phyloP scores from a whole-genome alignment of 495 filamentous ascomycete species.

The Pseudoneurospora amorphoporcata region DNA sequence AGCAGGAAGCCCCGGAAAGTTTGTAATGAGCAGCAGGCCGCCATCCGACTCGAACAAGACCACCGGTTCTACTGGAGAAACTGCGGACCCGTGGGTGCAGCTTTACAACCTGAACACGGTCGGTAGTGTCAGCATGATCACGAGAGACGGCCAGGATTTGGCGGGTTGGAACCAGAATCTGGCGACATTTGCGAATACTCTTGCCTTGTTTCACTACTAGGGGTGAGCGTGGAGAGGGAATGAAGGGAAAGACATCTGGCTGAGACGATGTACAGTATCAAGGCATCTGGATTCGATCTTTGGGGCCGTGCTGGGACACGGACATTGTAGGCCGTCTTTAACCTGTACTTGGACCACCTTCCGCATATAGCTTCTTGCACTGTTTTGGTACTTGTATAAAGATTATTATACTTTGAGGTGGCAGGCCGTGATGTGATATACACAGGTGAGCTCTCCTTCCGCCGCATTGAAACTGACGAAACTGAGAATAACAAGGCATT shows the following conservation, averaged over 20 bases:
- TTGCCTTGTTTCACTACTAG: constrained; percentile 13
- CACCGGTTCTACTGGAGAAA: neutral
- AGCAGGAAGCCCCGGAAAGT: neutral
- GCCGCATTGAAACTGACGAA: neutral
- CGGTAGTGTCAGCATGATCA: constrained; percentile 24
- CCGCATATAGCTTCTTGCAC: neutral
- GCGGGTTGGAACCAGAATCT: constrained; percentile 18
- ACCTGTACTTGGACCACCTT: neutral
- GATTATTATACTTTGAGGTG: neutral
- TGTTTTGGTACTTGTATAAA: neutral
- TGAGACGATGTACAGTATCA: neutral
- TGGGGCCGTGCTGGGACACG: neutral
- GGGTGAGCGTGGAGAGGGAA: constrained; percentile 5
- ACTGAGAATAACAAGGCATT: neutral
- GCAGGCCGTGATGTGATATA: neutral
- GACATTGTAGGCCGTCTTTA: neutral
- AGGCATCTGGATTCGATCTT: neutral
- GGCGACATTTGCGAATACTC: constrained; percentile 20
- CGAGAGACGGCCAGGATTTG: constrained; percentile 12
- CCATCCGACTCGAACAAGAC: neutral
- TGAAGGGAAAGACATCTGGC: neutral
- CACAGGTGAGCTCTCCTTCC: neutral
- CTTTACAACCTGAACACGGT: constrained; percentile 25
- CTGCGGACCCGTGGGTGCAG: constrained; percentile 3
- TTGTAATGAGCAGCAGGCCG: neutral